Base-by-base conservation (phyloP, 192 early-diverging fungal genomes). In the Phlyctochytrium planicorne region DNA sequence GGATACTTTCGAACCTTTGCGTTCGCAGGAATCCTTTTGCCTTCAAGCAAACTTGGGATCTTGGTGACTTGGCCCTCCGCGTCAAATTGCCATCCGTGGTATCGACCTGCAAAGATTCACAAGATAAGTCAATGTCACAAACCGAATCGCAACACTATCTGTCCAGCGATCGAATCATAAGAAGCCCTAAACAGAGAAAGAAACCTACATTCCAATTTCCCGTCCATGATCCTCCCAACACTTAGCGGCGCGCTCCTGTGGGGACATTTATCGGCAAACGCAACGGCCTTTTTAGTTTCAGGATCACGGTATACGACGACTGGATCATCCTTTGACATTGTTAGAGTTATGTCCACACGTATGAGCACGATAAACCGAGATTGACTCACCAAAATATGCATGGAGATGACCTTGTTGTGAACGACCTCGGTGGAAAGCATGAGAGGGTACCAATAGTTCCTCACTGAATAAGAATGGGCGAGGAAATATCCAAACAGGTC, bases 61-160 rank as follows among this genome's bases (percentile, higher is more conserved):
- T 78, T 60, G 27, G 69, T 67, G 17, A 70, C 68, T 2, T 25
- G 37, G 2, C 80, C 80, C 20, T 75, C 66, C 12, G 73, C 47
- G 56, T 78, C 71, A 47, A 79, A 78, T 17, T 72, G 73, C 80
- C 80, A 81, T 31, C 80, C 80, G 60, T 81, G 77, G 60, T 81
- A 81, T 31, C 66, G 64, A n/a, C n/a, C n/a, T n/a, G n/a, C n/a
- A n/a, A n/a, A n/a, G n/a, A n/a, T n/a, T n/a, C n/a, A n/a, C n/a
- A n/a, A n/a, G n/a, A n/a, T n/a, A n/a, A n/a, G n/a, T n/a, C n/a
- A n/a, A n/a, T n/a, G n/a, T n/a, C n/a, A n/a, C n/a, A n/a, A n/a
- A n/a, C n/a, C n/a, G n/a, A n/a, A n/a, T n/a, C n/a, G n/a, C n/a
- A n/a, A n/a, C n/a, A n/a, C n/a, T n/a, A n/a, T n/a, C n/a, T n/a